Conservation (phyloP, 1,284 basidiomycete species). For the Trametes versicolor region DNA sequence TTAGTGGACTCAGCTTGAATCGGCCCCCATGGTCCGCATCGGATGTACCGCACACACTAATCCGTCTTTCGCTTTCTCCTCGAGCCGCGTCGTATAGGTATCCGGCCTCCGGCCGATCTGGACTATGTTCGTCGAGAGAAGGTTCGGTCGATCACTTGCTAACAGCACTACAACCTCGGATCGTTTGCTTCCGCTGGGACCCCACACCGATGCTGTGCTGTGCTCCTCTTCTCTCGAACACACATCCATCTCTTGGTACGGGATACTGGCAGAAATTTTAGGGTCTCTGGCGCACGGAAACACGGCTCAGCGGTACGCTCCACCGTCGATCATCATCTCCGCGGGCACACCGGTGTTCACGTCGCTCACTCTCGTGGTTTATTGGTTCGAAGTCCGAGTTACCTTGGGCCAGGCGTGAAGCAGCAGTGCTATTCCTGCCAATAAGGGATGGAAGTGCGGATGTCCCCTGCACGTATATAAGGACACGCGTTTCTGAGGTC, state of each 20-base stretch:
- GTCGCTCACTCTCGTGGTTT: background rate
- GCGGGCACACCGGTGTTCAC: background rate
- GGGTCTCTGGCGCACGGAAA: background rate
- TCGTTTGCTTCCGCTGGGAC: constrained; percentile 3
- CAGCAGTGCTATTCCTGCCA: background rate
- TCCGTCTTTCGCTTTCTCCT: no score
- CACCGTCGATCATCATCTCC: background rate
- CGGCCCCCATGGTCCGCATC: no score
- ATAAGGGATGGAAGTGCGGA: background rate
- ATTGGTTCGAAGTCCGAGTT: background rate
- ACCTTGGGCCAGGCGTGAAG: background rate
- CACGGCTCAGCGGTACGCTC: background rate
- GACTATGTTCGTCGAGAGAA: no score
- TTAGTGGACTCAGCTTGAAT: no score
- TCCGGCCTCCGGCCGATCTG: background rate
- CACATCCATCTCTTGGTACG: no score
- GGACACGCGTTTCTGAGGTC: background rate
- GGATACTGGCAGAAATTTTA: no score
- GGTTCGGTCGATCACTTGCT: background rate
- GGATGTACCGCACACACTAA: no score
- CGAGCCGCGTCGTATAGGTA: no score
- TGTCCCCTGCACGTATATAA: background rate
- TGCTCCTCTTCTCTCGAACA: background rate
- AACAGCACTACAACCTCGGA: background rate
- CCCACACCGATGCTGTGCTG: background rate